These are phyloP conservation scores for Mycena haematopus DNA, from an alignment of 768 basidiomycete species.

Conservation along the genomic window DNA sequence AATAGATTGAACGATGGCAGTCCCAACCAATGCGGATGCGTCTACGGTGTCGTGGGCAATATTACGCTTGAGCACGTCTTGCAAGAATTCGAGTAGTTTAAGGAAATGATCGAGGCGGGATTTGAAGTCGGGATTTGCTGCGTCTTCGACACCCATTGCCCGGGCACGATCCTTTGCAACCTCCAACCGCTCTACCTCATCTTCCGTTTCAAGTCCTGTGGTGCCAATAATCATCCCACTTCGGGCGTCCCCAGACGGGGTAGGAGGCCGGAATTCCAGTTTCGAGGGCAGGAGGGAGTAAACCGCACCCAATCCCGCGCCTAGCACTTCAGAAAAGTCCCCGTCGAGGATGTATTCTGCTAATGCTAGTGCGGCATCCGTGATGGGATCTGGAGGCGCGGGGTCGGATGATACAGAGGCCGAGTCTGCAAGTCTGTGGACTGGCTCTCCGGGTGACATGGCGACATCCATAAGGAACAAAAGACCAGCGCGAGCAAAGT, in stretches of 20 bases:
- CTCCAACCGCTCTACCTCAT: conserved; percentile 59
- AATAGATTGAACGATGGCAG: conserved; percentile 83
- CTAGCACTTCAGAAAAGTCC: conserved; percentile 98
- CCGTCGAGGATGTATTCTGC: conserved; percentile 95
- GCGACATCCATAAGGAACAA: conserved; percentile 96
- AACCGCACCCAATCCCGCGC: conserved; percentile 90
- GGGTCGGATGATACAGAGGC: conserved; percentile 35
- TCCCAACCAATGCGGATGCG: conserved; percentile 71
- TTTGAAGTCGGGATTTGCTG: conserved; percentile 77
- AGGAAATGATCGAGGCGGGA: conserved; percentile 86
- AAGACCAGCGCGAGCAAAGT: conserved; percentile 90
- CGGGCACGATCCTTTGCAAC: conserved; percentile 56
- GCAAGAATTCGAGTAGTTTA: conserved; percentile 88
- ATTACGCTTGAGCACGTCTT: conserved; percentile 85
- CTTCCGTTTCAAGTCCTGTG: conserved; percentile 57
- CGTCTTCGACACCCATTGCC: conserved; percentile 77
- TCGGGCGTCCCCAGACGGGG: conserved; percentile 44
- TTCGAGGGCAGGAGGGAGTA: conserved; percentile 92
- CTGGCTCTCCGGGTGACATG: conserved; percentile 76
- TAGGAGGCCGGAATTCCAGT: conserved; percentile 67
- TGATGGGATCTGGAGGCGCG: conserved; percentile 66
- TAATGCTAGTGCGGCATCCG: conserved; percentile 84
- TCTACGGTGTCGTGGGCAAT: conserved; percentile 55
- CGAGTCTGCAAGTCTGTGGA: conserved; percentile 47
- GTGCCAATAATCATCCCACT: conserved; percentile 79